Evolutionary conservation across 768 basidiomycete species (phyloP).

Genomic region (Pleurotus giganteus): DNA sequence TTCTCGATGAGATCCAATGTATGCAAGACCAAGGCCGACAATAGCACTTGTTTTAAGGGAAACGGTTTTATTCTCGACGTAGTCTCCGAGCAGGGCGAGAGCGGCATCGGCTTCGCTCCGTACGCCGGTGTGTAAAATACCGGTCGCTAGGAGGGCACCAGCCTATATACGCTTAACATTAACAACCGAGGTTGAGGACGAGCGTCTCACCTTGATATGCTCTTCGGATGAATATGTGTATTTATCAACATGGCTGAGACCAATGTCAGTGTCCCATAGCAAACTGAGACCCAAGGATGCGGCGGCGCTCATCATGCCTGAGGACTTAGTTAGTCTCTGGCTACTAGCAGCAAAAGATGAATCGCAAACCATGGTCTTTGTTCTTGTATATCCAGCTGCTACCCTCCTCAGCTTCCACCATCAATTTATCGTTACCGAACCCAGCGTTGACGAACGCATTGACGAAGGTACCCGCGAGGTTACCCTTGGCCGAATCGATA

Average conservation of each 20-base stretch:
- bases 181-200: too few relatives aligned
- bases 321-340: neutral
- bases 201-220: constrained; percentile 86
- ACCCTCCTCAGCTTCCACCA: constrained; percentile 95
- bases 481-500: constrained; percentile 91
- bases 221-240: constrained; percentile 97
- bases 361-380: constrained; percentile 84
- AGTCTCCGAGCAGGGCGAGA: constrained; percentile 85
- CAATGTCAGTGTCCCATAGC: constrained; percentile 95
- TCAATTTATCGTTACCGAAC: constrained; percentile 97
- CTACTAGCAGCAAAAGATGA: neutral
- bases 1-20: constrained; percentile 89
- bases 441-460: constrained; percentile 99
- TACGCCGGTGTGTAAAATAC: constrained; percentile 86
- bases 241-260: constrained; percentile 92
- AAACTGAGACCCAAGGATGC: constrained; percentile 92
- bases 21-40: constrained; percentile 91
- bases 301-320: constrained; percentile 95
- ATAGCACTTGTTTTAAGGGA: constrained; percentile 86
- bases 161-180: constrained; percentile 49
- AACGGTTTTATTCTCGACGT: constrained; percentile 83
- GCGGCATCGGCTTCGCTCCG: constrained; percentile 93
- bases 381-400: constrained; percentile 99
- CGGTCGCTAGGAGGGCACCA: constrained; percentile 92
- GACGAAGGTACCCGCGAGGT: constrained; percentile 95